Evolutionary conservation across 306 rosid species (phyloP), one percentile per base, ranked within the genome.

Genomic region (Fragaria ananassa): DNA sequence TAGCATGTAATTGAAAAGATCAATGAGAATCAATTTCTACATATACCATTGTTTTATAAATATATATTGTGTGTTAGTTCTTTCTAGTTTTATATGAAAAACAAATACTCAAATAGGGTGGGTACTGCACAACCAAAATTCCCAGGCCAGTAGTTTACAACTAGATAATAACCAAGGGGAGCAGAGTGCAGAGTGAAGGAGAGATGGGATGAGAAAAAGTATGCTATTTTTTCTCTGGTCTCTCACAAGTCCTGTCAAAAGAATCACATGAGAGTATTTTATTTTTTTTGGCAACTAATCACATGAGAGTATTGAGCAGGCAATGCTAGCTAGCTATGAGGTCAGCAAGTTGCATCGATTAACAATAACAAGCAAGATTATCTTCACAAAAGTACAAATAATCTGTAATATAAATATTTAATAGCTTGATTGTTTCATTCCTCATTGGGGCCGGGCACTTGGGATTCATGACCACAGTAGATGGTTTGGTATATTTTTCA

Each of bases 121-220:
- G 44, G 68, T 12, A 34, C n/a, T 63, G 42, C 10, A 12, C 19
- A 27, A 27, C 66, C 39, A 25, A 27, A 27, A 60, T 5, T 42
- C 66, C 19, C 19, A 61, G 19, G 66, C 66, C 29, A 15, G 37
- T 60, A 27, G 23, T 63, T 31, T 63, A 17, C 25, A 17, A 34
- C 8, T 35, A 34, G 69, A 64, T 64, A 35, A 61, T 61, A 15
- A 34, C 42, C 44, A 65, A 31, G 23, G 29, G 27, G 49, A 65
- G 47, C 47, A 65, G 47, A 63, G 45, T 34, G 68, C 44, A 63
- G 68, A 35, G 42, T 63, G 68, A 31, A 63, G 68, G 18, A 37
- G 39, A 65, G 39, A 35, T 18, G 25, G 8, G 13, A 3, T 18
- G 25, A 17, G 14, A 4, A 17, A 9, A 11, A 37, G 23, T 14